Conservation (phyloP, 176 grass and related monocot genomes). For the Oryza nivara region DNA sequence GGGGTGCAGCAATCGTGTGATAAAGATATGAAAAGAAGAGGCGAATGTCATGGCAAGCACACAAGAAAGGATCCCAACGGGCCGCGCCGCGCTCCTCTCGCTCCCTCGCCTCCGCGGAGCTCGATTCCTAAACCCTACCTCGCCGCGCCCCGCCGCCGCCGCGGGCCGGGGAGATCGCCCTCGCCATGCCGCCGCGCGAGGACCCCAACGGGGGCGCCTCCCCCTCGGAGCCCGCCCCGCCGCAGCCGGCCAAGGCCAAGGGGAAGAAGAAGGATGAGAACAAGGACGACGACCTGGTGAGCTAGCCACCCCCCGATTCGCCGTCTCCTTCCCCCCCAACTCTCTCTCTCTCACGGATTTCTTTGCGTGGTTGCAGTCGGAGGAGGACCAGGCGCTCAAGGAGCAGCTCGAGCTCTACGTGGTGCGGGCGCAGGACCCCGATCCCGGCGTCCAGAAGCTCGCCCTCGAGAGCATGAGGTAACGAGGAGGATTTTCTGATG, state of each 20-base stretch:
- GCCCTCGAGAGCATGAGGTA: slow-evolving; percentile 87
- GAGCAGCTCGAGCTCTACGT: slow-evolving; percentile 75
- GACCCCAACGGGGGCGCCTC: background rate
- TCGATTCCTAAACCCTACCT: slow-evolving; percentile 23
- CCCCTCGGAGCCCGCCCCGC: slow-evolving; percentile 24
- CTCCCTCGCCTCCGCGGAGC: background rate
- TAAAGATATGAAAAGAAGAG: no score
- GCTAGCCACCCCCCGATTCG: background rate
- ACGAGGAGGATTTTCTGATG: background rate
- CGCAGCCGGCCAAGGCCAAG: slow-evolving; percentile 25
- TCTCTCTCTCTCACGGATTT: background rate
- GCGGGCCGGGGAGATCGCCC: background rate
- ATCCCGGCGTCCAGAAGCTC: slow-evolving; percentile 69
- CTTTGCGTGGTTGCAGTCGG: slow-evolving; percentile 49
- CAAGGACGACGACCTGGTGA: slow-evolving; percentile 62
- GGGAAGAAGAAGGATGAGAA: slow-evolving; percentile 55
- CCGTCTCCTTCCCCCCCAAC: no score
- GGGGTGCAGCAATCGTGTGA: no score
- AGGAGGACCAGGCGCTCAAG: slow-evolving; percentile 76
- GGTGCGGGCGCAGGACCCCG: slow-evolving; percentile 61
- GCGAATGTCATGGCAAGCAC: no score
- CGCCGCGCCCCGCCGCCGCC: no score
- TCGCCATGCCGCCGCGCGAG: slow-evolving; percentile 28
- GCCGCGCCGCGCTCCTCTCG: no score
- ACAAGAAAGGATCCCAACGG: no score